Conservation (phyloP, 805 yeast species). For the Zygosaccharomyces gambellarensis region DNA sequence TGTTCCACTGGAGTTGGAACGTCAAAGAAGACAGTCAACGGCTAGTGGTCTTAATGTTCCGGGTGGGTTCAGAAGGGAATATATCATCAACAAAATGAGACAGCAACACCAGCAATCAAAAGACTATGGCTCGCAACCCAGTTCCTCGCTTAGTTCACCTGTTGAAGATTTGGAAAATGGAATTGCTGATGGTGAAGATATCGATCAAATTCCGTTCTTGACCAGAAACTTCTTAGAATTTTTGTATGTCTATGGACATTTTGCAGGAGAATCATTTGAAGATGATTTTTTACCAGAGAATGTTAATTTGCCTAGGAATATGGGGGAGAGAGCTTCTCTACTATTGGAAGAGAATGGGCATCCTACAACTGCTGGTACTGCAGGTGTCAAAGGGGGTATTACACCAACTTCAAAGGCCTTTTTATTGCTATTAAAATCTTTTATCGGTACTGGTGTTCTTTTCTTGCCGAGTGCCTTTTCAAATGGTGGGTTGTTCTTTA, state of each 20-base stretch:
- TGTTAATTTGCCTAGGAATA: conserved; percentile 35
- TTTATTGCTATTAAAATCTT: conserved; percentile 64
- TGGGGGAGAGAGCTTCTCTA: conserved; percentile 10
- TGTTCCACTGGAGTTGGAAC: conserved; percentile 16
- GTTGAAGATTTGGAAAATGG: conserved; percentile 19
- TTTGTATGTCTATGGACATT: conserved; percentile 74
- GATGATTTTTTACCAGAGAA: conserved; percentile 50
- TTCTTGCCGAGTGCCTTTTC: conserved; percentile 66
- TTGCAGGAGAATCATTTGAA: conserved; percentile 79
- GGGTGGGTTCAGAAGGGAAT: conserved; percentile 78
- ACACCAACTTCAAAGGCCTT: conserved; percentile 72
- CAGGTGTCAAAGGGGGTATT: conserved; percentile 54
- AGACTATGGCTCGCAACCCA: conserved; percentile 11
- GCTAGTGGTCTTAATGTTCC: conserved; percentile 73
- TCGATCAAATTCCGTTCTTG: conserved; percentile 43
- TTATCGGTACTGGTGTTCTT: conserved; percentile 72
- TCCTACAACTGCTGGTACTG: conserved; percentile 11
- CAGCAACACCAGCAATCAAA: conserved; percentile 23
- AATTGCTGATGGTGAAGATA: conserved; percentile 28
- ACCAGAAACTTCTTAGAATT: conserved; percentile 75
- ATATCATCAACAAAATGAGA: conserved; percentile 41
- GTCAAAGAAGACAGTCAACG: conserved; percentile 50
- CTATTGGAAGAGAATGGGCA: conserved; percentile 7
- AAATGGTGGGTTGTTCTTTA: conserved; percentile 68
- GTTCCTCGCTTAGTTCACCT: conserved; percentile 12